These are phyloP conservation scores for Waltiozyma solani DNA, from an alignment of 1,139 yeast species.

Conservation along the genomic window DNA sequence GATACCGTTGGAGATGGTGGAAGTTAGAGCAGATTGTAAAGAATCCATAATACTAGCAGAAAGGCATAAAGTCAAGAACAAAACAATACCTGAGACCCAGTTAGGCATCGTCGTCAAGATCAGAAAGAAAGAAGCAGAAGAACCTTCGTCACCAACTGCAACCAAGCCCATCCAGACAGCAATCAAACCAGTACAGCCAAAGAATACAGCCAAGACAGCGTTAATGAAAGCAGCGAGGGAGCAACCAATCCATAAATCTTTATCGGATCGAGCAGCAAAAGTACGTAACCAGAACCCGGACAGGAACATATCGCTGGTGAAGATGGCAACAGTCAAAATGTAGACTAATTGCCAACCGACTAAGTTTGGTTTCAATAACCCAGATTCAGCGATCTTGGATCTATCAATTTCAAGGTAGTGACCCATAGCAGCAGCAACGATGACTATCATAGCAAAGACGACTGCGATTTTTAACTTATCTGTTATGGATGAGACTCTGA, in stretches of 20 bases:
- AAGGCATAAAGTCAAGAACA: slow-evolving; percentile 61
- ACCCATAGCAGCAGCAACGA: slow-evolving; percentile 78
- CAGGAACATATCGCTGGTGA: slow-evolving; percentile 84
- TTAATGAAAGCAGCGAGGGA: slow-evolving; percentile 62
- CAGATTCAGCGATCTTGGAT: slow-evolving; percentile 54
- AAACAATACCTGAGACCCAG: slow-evolving; percentile 79
- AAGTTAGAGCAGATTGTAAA: slow-evolving; percentile 79
- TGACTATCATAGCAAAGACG: slow-evolving; percentile 54
- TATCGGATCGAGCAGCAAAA: slow-evolving; percentile 75
- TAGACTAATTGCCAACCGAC: slow-evolving; percentile 87
- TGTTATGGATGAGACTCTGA: slow-evolving; percentile 79
- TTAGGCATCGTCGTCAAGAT: slow-evolving; percentile 67
- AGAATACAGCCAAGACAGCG: slow-evolving; percentile 53
- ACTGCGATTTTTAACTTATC: slow-evolving; percentile 80
- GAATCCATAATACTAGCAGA: slow-evolving; percentile 90
- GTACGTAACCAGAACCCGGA: slow-evolving; percentile 93
- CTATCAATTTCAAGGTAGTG: slow-evolving; percentile 63
- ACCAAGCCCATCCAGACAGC: slow-evolving; percentile 88
- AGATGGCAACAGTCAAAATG: slow-evolving; percentile 75
- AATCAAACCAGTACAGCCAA: slow-evolving; percentile 76
- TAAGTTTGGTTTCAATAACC: slow-evolving; percentile 49
- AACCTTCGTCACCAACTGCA: slow-evolving; percentile 42
- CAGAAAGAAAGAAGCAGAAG: slow-evolving; percentile 57
- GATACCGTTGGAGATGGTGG: slow-evolving; percentile 80
- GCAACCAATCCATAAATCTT: slow-evolving; percentile 68